Base-by-base conservation (phyloP, 169 alveolate genomes). In the Theileria orientalis region DNA sequence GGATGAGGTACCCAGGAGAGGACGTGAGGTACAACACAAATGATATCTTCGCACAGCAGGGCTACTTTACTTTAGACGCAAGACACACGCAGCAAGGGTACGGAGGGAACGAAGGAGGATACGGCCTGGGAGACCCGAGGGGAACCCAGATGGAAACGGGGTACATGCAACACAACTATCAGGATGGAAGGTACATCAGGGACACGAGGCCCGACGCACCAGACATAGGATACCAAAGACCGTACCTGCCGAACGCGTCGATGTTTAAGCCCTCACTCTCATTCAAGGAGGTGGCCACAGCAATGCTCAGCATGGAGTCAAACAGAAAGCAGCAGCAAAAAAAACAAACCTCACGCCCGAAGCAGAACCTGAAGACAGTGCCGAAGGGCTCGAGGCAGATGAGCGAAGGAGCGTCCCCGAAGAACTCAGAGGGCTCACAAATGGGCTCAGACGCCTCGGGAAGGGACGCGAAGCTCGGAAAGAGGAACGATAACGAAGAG, bases 221-320 rank as follows among this genome's bases (percentile, higher is more conserved):
- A 37, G 9, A 37, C 44, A 37, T 37, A 37, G 44, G 44, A 37
- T 37, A 37, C 9, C n/a, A n/a, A n/a, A 37, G 9, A 5, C 44
- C 44, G 44, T 37, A 37, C 44, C 44, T 68, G 40, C 30, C 42
- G n/a, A 68, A 51, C 25, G 30, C 13, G n/a, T n/a, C 21, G 32
- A 44, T 67, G 3, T 49, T 68, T n/a, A 68, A 68, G 13, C 37
- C 72, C 7, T 40, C 49, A 35, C 66, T 68, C 3, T 68, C 76
- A 35, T 68, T 68, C 25, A 68, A 68, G 23, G 76, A 68, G 25
- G 76, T 71, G 33, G 76, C 76, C 7, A 51, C 76, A 27, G 76
- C 76, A 44, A 68, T 68, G 76, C 37, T 68, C 27, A 29, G 67
- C 1, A 68, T 68, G 76, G 76, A 46, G 27, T 46, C 66, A 8